phyloP scores from a whole-genome alignment of 2,329 filamentous ascomycete genomes.

The Aureobasidium sp. region DNA sequence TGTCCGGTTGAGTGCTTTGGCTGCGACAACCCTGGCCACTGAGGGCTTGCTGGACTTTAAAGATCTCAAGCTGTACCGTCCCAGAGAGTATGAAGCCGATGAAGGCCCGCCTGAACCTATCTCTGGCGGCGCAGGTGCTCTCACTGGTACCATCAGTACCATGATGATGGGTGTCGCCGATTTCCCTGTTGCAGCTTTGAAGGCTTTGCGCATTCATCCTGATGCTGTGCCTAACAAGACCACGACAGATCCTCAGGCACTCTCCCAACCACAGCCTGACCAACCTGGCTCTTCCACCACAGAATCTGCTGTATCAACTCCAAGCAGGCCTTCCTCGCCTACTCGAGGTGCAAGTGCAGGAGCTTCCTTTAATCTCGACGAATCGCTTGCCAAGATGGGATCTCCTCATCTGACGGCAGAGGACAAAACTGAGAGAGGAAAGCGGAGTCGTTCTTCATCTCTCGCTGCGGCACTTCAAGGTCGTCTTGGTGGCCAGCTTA shows the following conservation, averaged over 20 bases:
- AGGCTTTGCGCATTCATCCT: conserved; percentile 36
- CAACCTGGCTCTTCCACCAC: background rate
- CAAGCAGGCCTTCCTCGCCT: background rate
- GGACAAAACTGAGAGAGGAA: background rate
- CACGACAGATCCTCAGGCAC: background rate
- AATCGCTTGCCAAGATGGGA: conserved; percentile 19
- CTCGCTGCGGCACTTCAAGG: conserved; percentile 17
- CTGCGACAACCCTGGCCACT: conserved; percentile 59
- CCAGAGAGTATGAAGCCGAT: conserved; percentile 65
- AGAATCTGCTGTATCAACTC: background rate
- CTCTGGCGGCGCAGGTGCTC: conserved; percentile 65
- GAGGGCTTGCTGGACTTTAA: conserved; percentile 57
- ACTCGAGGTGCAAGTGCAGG: background rate
- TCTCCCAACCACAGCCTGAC: background rate
- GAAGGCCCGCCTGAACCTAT: conserved; percentile 71
- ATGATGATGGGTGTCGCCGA: conserved; percentile 77
- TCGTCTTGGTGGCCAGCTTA: conserved; percentile 1
- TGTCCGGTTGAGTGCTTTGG: conserved; percentile 61
- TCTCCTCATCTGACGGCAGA: conserved; percentile 11
- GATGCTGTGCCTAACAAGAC: conserved; percentile 16
- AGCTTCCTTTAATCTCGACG: conserved; percentile 19
- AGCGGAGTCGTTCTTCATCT: conserved; percentile 12
- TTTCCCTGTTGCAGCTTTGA: conserved; percentile 49
- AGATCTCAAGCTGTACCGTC: conserved; percentile 58
- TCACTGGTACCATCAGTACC: conserved; percentile 67